Evolutionary conservation across 805 yeast species (phyloP).

Genomic region (Saccharomycopsis sp.): DNA sequence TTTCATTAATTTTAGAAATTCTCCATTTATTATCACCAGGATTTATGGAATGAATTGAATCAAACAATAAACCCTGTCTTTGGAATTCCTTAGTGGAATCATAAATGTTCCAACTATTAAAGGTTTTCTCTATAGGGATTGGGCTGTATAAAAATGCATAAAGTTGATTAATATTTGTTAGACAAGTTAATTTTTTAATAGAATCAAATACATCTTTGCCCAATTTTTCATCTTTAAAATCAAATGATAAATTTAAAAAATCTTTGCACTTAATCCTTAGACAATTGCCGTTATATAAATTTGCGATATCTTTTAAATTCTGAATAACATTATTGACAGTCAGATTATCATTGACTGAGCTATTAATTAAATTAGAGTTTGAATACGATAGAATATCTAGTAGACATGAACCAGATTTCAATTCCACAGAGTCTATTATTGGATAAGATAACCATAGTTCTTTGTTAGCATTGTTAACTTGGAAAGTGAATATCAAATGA

Average conservation of each 20-base stretch:
- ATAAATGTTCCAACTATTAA: constrained; percentile 70
- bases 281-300: constrained; percentile 35
- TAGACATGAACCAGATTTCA: constrained; percentile 47
- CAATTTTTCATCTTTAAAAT: constrained; percentile 46
- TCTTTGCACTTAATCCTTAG: constrained; percentile 76
- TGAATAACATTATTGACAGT: constrained; percentile 13
- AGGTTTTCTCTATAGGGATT: constrained; percentile 54
- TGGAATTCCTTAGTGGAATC: constrained; percentile 55
- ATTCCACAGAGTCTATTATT: constrained; percentile 54
- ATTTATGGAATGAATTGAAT: constrained; percentile 20
- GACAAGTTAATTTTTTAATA: constrained; percentile 56
- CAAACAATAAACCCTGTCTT: constrained; percentile 56
- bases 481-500: constrained; percentile 58
- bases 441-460: constrained; percentile 95
- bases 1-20: constrained; percentile 51
- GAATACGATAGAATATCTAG: constrained; percentile 22
- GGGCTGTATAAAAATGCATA: constrained; percentile 84
- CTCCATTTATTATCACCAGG: constrained; percentile 52
- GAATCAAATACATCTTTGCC: constrained; percentile 71
- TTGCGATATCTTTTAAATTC: constrained; percentile 21
- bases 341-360: constrained; percentile 5
- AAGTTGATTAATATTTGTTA: constrained; percentile 45
- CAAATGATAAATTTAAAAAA: constrained; percentile 73
- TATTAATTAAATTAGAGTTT: constrained; percentile 18
- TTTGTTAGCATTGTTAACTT: constrained; percentile 26